Base-by-base conservation (phyloP, 768 basidiomycete species). In the Leccinum longicurvipes region DNA sequence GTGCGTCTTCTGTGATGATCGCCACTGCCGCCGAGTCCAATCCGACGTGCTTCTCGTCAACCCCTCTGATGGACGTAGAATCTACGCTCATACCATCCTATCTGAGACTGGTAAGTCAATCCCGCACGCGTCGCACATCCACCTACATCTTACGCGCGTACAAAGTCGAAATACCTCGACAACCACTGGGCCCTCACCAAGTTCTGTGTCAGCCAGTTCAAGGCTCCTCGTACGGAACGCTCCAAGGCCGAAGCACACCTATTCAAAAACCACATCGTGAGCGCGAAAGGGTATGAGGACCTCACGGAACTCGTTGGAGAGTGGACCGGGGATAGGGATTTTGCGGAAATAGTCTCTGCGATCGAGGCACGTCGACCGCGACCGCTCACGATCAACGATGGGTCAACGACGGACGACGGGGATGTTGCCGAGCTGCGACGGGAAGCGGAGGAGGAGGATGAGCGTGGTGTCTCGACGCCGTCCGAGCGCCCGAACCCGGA, bases 11-110 rank as follows among this genome's bases (percentile, higher is more conserved):
- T n/a, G n/a, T n/a, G n/a, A 99, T 99, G 97, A 89, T 99, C 39
- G 97, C 97, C 21, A 87, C 94, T 6, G 93, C 87, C 1, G 97
- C 95, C 6, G 97, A 99, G 71, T 73, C 87, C 5, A 99, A 98
- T 70, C 92, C 93, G 0, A 86, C 90, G 0, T 89, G 93, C 62
- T 98, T 98, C 76, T 82, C 83, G 3, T 73, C 80, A 17, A 80
- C 68, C 0, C 89, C 89, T 3, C 74, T 92, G 24, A 67, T 75
- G 12, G 89, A 93, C 61, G 72, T 93, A 1, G 87, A 89, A 58
- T 72, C 73, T 51, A 84, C 80, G 4, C 74, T 97, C 25, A 74
- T 91, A 47, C 87, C 89, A 24, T 72, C 85, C 6, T 90, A 93
- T 70, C 63, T 93, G 58, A 86, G 85, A 59, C 65, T 97, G 72